Percentiles rank a stretch among this genome's conserved stretches.
phyloP scores from a whole-genome alignment of 2,329 filamentous ascomycete species.

The Domatiomyces catenatus region DNA sequence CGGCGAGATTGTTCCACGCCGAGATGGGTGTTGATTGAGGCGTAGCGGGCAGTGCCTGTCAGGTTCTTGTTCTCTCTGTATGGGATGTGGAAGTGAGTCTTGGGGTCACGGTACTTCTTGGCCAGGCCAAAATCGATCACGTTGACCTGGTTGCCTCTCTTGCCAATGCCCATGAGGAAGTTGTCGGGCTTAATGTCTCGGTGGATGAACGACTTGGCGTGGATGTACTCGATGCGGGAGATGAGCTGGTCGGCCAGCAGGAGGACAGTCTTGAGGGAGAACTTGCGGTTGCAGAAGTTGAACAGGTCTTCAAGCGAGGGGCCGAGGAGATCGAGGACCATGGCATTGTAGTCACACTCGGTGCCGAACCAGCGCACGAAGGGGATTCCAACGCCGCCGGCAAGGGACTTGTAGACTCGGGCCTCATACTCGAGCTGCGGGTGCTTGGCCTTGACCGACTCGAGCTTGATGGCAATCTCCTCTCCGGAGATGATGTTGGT shows the following conservation, averaged over 20 bases:
- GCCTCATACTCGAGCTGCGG: conserved; percentile 98
- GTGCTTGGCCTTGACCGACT: conserved; percentile 98
- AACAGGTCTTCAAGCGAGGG: conserved; percentile 94
- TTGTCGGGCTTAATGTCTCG: conserved; percentile 99
- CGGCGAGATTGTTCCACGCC: conserved; percentile 98
- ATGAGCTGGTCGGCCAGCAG: conserved; percentile 95
- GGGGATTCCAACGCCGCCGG: conserved; percentile 91
- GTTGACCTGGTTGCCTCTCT: conserved; percentile 98
- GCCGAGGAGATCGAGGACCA: conserved; percentile 94
- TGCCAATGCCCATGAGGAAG: conserved; percentile 98
- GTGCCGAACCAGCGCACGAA: conserved; percentile 99
- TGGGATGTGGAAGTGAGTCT: conserved; percentile 98
- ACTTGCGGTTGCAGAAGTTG: conserved; percentile 99
- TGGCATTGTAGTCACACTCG: conserved; percentile 99
- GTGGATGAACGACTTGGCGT: conserved; percentile 98
- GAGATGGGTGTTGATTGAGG: conserved; percentile 95
- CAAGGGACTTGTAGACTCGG: conserved; percentile 71
- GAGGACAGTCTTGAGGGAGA: conserved; percentile 95
- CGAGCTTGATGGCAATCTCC: conserved; percentile 98
- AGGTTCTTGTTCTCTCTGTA: conserved; percentile 99
- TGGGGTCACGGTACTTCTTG: conserved; percentile 99
- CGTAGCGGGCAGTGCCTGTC: conserved; percentile 95
- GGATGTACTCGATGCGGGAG: conserved; percentile 98
- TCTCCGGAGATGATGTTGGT: conserved; percentile 99
- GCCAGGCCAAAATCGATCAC: conserved; percentile 98